Evolutionary conservation across 306 rosid genomes (phyloP).

Genomic region (Ziziphus jujuba): DNA sequence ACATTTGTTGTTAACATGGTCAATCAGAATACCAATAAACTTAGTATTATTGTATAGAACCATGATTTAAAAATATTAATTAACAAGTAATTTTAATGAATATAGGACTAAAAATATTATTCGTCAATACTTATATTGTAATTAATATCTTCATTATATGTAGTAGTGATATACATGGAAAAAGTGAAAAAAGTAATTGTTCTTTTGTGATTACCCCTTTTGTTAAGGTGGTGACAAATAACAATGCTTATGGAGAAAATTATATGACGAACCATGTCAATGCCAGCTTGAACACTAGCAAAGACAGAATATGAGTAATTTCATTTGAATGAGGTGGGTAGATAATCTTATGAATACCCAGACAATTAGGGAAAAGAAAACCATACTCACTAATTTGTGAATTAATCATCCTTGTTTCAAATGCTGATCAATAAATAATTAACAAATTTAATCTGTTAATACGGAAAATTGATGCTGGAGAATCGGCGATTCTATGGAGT

Average conservation of each 20-base stretch:
- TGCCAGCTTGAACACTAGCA: conserved; percentile 22
- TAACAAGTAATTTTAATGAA: too few species aligned
- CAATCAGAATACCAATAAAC: neutral
- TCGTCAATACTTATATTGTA: too few species aligned
- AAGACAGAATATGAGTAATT: conserved; percentile 15
- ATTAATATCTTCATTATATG: too few species aligned
- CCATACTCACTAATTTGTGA: neutral
- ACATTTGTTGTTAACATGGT: neutral
- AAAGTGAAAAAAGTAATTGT: too few species aligned
- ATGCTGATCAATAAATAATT: neutral
- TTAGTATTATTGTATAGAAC: neutral
- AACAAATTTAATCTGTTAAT: neutral
- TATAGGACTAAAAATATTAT: too few species aligned
- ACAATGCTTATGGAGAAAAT: too few species aligned
- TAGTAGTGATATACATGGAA: too few species aligned
- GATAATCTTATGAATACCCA: conserved; percentile 18
- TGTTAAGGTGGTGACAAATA: too few species aligned
- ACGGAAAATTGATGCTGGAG: too few species aligned
- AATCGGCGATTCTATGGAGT: too few species aligned
- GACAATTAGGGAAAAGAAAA: conserved; percentile 10
- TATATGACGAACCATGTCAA: conserved; percentile 18
- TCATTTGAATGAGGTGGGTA: conserved; percentile 3
- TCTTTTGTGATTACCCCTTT: too few species aligned
- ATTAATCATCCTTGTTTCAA: neutral
- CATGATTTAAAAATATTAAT: neutral